phyloP scores from a whole-genome alignment of 2,329 filamentous ascomycete species.

The Penicillium griseofulvum region DNA sequence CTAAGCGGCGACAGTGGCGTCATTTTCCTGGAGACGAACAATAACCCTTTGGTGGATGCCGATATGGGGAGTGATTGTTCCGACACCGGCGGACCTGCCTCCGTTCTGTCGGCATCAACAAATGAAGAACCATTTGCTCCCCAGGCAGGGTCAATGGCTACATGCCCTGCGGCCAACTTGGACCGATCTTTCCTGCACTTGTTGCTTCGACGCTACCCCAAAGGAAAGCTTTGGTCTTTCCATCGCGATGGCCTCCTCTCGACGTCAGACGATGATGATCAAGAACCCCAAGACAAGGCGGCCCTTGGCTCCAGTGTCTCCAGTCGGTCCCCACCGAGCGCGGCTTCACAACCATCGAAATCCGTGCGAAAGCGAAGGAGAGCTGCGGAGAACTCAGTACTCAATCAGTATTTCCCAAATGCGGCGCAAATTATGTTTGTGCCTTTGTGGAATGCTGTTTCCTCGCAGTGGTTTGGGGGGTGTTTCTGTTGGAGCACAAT shows the following conservation, averaged over 20 bases:
- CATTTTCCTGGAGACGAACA: conserved; percentile 36
- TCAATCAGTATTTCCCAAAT: conserved; percentile 48
- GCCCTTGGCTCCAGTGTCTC: conserved; percentile 9
- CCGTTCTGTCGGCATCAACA: conserved; percentile 37
- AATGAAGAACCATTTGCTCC: conserved; percentile 38
- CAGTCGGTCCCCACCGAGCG: conserved; percentile 7
- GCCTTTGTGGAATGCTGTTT: conserved; percentile 52
- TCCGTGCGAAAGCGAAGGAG: conserved; percentile 28
- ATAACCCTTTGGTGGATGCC: conserved; percentile 25
- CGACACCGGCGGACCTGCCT: conserved; percentile 29
- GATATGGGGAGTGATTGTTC: conserved; percentile 33
- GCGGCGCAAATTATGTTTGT: conserved; percentile 51
- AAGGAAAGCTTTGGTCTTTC: conserved; percentile 51
- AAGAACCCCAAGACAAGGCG: conserved; percentile 16
- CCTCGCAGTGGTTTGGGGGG: conserved; percentile 48
- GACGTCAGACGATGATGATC: conserved; percentile 48
- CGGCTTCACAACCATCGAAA: conserved; percentile 17
- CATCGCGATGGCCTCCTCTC: conserved; percentile 45
- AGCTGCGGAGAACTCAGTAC: conserved; percentile 37
- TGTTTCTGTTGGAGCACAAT: conserved; percentile 46
- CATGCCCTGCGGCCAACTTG: conserved; percentile 31
- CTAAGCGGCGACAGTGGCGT: conserved; percentile 49
- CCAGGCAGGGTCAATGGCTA: conserved; percentile 25
- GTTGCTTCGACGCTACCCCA: conserved; percentile 46
- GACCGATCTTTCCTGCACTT: conserved; percentile 34